Conservation (phyloP, 495 filamentous ascomycete species). For the Thozetella sp. region DNA sequence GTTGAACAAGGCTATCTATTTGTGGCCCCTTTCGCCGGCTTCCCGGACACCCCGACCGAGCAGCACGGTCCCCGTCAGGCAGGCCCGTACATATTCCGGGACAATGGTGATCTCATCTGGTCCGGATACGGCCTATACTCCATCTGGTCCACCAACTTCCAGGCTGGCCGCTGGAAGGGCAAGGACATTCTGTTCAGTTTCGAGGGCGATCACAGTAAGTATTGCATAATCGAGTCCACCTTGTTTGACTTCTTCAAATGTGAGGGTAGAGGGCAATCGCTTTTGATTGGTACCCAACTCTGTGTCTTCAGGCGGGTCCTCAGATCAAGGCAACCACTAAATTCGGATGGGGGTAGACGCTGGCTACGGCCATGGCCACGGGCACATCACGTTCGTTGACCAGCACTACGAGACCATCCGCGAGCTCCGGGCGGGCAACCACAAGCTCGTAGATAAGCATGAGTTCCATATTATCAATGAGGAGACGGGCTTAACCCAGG, state of each 20-base stretch:
- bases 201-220: conserved; percentile 57
- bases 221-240: no score
- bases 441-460: conserved; percentile 55
- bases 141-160: conserved; percentile 51
- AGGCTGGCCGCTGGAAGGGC: conserved; percentile 47
- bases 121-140: conserved; percentile 56
- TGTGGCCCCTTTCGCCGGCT: conserved; percentile 54
- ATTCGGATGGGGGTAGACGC: no score
- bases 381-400: conserved; percentile 51
- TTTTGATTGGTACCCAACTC: no score
- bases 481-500: conserved; percentile 51
- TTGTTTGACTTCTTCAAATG: no score
- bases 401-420: conserved; percentile 56
- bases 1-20: conserved; percentile 57
- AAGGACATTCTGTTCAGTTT: conserved; percentile 55
- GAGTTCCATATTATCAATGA: conserved; percentile 54
- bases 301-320: no score
- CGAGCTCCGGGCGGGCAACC: conserved; percentile 52
- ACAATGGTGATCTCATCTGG: conserved; percentile 57
- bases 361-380: conserved; percentile 54
- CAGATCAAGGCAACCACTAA: no score
- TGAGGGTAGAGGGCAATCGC: no score
- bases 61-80: conserved; percentile 56
- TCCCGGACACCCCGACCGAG: conserved; percentile 35
- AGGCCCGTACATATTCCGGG: conserved; percentile 56